Conservation (phyloP, 1,139 yeast genomes). For the Arxiozyma heterogenica region DNA sequence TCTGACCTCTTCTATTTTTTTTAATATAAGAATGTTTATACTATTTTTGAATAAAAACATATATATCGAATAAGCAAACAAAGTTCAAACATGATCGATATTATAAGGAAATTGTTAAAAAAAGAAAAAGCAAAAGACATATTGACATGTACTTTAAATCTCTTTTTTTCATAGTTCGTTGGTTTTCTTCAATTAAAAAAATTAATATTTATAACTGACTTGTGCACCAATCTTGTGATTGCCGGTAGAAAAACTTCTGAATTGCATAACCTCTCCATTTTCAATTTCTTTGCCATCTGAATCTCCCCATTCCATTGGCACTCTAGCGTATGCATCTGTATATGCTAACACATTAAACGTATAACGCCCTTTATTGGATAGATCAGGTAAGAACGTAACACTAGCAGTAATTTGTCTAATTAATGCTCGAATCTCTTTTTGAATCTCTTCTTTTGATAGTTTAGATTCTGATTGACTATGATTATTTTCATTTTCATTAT, state of each 20-base stretch:
- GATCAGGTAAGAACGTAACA: conserved; percentile 72
- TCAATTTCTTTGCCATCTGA: conserved; percentile 52
- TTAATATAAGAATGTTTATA: too few species aligned
- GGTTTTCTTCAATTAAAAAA: not conserved
- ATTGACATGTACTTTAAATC: too few species aligned
- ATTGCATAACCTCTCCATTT: conserved; percentile 55
- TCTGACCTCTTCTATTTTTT: too few species aligned
- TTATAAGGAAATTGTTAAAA: too few species aligned
- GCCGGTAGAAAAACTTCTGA: conserved; percentile 60
- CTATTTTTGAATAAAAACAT: too few species aligned
- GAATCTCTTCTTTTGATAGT: conserved; percentile 36
- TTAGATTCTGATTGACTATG: not conserved
- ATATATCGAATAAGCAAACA: too few species aligned
- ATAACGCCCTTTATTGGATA: conserved; percentile 51
- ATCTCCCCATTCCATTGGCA: conserved; percentile 84
- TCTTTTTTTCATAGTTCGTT: not conserved
- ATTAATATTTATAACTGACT: conserved; percentile 51
- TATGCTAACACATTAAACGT: conserved; percentile 84
- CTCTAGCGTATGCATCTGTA: conserved; percentile 62
- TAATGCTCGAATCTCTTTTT: conserved; percentile 71
- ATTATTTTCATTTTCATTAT: conserved; percentile 8
- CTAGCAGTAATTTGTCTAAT: conserved; percentile 86
- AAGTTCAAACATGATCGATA: too few species aligned
- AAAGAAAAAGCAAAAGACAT: too few species aligned
- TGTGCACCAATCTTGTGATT: conserved; percentile 66